A percentile compares a stretch with the other conserved stretches of the same genome.
These are phyloP conservation scores for Rhododendron kiyosumense DNA, from an alignment of 148 eudicot genomes.

Conservation along the genomic window DNA sequence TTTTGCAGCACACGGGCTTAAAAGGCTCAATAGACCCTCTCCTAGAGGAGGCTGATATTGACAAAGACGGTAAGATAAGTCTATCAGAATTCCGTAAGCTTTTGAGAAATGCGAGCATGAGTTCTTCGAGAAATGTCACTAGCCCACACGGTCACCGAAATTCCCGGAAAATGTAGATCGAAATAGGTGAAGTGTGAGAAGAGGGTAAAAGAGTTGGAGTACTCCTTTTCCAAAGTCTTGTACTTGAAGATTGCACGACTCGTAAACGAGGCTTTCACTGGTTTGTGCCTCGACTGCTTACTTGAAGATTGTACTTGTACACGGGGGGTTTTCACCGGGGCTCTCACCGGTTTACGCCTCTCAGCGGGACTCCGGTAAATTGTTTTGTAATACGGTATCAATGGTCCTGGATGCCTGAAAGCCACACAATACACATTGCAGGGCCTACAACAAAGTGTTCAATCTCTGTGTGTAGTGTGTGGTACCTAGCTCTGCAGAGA, in stretches of 20 bases:
- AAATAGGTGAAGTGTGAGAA: background rate
- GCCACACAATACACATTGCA: background rate
- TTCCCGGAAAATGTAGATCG: background rate
- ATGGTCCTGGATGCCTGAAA: background rate
- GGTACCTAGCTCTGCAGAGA: background rate
- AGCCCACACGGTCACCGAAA: constrained; percentile 18
- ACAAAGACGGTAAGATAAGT: constrained; percentile 91
- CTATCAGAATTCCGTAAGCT: constrained; percentile 78
- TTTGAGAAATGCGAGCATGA: constrained; percentile 76
- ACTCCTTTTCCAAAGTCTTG: background rate
- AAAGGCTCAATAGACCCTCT: constrained; percentile 90
- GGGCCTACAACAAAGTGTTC: background rate
- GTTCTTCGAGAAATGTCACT: constrained; percentile 31
- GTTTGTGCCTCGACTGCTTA: background rate
- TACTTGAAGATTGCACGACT: background rate
- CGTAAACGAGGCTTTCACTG: background rate
- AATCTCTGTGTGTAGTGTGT: background rate
- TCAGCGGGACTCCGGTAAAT: background rate
- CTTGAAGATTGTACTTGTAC: background rate
- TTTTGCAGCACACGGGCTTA: constrained; percentile 70
- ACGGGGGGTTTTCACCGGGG: background rate
- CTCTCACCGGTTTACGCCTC: background rate
- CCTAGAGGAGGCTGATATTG: constrained; percentile 85
- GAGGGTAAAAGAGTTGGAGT: background rate
- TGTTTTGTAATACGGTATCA: background rate